Evolutionary conservation across 2,329 filamentous ascomycete species (phyloP).

Genomic region (Metarhizium anisopliae): DNA sequence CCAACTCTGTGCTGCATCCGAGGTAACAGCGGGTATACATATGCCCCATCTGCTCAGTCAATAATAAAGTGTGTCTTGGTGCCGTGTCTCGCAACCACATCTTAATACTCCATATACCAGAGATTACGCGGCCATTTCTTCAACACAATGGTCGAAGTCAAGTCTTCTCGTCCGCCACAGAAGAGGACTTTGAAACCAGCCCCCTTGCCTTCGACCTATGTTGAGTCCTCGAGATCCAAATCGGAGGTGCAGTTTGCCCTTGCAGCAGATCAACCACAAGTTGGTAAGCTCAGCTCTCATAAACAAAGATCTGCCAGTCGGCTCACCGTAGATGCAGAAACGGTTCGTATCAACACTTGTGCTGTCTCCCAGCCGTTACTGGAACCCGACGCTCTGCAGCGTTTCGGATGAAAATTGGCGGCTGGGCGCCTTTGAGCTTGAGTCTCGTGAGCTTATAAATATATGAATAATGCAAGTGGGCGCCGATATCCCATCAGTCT

Average conservation of each 20-base stretch:
- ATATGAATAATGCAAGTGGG: neutral
- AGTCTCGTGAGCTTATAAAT: neutral
- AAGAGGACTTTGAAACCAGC: conserved; percentile 17
- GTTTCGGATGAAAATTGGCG: conserved; percentile 8
- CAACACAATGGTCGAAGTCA: conserved; percentile 1
- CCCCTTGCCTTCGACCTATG: conserved; percentile 11
- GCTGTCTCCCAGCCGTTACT: conserved; percentile 26
- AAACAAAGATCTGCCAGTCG: neutral
- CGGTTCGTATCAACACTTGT: conserved; percentile 17
- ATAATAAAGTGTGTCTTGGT: too few relatives aligned
- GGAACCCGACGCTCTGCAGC: conserved; percentile 18
- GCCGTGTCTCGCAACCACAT: too few relatives aligned
- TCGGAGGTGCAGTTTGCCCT: conserved; percentile 20
- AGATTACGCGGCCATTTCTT: neutral
- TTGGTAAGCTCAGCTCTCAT: conserved; percentile 12
- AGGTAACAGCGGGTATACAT: too few relatives aligned
- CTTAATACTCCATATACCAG: too few relatives aligned
- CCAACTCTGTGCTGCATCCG: too few relatives aligned
- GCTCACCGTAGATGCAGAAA: conserved; percentile 11
- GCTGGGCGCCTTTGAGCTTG: neutral
- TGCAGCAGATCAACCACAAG: conserved; percentile 17
- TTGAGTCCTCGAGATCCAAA: conserved; percentile 16
- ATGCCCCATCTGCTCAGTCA: neutral
- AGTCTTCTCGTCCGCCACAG: conserved; percentile 8
- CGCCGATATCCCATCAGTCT: neutral